Conservation (phyloP, 345 rosid species). For the Ceriops decandra region DNA sequence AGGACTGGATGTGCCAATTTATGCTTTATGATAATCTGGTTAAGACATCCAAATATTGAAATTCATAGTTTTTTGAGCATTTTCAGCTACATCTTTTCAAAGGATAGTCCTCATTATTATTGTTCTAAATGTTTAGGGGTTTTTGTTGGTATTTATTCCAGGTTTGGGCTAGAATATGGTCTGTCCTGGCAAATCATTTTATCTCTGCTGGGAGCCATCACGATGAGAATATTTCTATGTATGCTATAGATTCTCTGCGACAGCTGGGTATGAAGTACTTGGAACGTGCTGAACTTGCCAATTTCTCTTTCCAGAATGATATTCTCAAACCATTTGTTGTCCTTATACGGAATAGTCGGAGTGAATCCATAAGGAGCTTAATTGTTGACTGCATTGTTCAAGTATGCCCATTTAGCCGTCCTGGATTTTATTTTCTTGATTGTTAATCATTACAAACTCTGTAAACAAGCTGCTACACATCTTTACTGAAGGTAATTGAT, state of each 20-base stretch:
- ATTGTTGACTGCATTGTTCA: constrained; percentile 94
- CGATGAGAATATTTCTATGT: constrained; percentile 91
- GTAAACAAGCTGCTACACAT: not conserved
- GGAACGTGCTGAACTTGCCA: constrained; percentile 86
- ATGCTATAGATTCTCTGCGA: constrained; percentile 91
- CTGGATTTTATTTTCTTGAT: not conserved
- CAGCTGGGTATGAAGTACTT: constrained; percentile 91
- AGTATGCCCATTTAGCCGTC: constrained; percentile 37
- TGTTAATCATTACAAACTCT: not conserved
- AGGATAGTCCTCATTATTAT: not conserved
- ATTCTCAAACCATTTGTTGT: constrained; percentile 91
- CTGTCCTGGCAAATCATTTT: constrained; percentile 85
- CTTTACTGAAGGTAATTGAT: constrained; percentile 6
- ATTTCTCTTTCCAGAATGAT: constrained; percentile 93
- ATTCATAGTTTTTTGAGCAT: not conserved
- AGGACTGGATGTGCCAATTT: not conserved
- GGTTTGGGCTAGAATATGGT: constrained; percentile 98
- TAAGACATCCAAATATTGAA: not conserved
- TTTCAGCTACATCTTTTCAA: not conserved
- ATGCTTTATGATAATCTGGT: not conserved
- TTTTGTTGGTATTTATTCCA: constrained; percentile 28
- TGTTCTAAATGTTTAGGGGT: not conserved
- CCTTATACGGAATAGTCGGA: constrained; percentile 79
- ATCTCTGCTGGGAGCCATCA: constrained; percentile 89
- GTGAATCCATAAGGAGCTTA: constrained; percentile 71